These are phyloP conservation scores for Pyrenula massariospora DNA, from an alignment of 495 filamentous ascomycete genomes.

Conservation along the genomic window DNA sequence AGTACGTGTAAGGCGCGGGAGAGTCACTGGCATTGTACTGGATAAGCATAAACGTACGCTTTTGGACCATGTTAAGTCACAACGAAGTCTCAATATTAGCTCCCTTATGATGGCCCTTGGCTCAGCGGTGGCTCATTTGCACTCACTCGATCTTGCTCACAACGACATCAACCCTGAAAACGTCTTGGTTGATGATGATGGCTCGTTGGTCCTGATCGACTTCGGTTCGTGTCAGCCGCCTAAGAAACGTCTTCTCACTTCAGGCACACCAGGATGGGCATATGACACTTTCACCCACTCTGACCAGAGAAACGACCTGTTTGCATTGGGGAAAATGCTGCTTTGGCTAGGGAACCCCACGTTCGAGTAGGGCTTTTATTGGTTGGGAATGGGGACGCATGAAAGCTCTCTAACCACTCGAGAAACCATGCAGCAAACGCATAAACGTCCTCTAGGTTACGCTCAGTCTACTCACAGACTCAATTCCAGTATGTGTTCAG, in stretches of 20 bases:
- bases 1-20: too few relatives aligned
- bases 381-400: too few relatives aligned
- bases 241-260: conserved; percentile 8
- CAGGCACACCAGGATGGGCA: conserved; percentile 4
- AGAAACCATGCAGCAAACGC: too few relatives aligned
- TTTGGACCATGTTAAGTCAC: conserved; percentile 12
- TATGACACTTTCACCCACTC: neutral
- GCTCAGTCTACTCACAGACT: too few relatives aligned
- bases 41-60: too few relatives aligned
- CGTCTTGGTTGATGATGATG: conserved; percentile 22
- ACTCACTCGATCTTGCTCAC: conserved; percentile 21
- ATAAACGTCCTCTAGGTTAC: too few relatives aligned
- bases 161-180: conserved; percentile 28
- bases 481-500: too few relatives aligned
- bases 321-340: conserved; percentile 6
- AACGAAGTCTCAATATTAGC: conserved; percentile 9
- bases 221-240: conserved; percentile 23
- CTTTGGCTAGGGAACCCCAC: conserved; percentile 9
- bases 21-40: too few relatives aligned
- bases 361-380: too few relatives aligned
- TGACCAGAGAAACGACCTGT: conserved; percentile 2
- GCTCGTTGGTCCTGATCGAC: conserved; percentile 25
- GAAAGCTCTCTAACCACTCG: too few relatives aligned
- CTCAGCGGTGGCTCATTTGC: conserved; percentile 26
- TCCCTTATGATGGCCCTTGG: conserved; percentile 13